Conservation (phyloP, 108 stramenopile species). For the Nannochloropsis granulata region DNA sequence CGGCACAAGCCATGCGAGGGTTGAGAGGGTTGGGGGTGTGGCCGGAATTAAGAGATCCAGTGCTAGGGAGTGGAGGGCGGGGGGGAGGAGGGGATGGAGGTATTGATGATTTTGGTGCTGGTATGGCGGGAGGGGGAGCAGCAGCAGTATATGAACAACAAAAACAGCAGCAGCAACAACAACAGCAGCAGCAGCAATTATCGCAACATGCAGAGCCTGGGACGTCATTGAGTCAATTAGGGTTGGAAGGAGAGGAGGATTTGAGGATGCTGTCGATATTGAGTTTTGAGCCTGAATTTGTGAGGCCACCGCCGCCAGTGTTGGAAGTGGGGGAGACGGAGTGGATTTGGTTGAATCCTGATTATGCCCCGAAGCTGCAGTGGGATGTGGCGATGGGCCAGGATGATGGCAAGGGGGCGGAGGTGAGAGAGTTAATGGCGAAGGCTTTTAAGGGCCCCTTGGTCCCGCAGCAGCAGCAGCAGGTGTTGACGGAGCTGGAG, state of each 20-base stretch:
- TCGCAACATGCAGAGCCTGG: not conserved
- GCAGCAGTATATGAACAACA: not conserved
- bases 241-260: conserved; percentile 2
- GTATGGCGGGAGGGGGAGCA: not conserved
- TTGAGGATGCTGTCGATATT: conserved; percentile 9
- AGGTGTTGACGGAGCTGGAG: conserved; percentile 32
- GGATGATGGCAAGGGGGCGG: conserved; percentile 21
- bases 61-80: not conserved
- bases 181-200: not conserved
- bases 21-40: not conserved
- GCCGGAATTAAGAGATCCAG: not conserved
- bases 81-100: not conserved
- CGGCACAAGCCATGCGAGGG: not conserved
- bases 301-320: conserved; percentile 36
- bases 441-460: conserved; percentile 39
- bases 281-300: conserved; percentile 34
- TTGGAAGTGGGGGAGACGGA: conserved; percentile 19
- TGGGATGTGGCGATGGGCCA: conserved; percentile 42
- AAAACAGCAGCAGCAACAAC: not conserved
- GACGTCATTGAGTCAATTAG: conserved; percentile 22
- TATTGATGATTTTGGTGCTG: not conserved
- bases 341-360: conserved; percentile 40
- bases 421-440: conserved; percentile 38
- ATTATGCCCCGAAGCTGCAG: conserved; percentile 37
- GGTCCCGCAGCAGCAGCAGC: conserved; percentile 31